These are phyloP conservation scores for Singerocomus rubriflavus DNA, from an alignment of 1,284 basidiomycete species.

Conservation along the genomic window DNA sequence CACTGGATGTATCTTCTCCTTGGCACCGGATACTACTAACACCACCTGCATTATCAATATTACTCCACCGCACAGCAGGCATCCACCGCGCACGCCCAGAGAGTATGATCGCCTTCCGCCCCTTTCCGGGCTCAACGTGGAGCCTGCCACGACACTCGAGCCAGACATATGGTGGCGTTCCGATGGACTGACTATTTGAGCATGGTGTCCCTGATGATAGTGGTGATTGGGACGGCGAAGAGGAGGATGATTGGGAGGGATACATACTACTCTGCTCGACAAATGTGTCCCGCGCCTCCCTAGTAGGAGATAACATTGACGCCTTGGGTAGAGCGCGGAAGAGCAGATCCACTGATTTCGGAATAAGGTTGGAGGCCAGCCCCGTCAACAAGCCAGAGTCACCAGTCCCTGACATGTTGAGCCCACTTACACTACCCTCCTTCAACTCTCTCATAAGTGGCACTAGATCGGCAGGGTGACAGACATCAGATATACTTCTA, in stretches of 20 bases:
- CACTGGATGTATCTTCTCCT: not conserved
- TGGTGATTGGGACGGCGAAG: conserved; percentile 4
- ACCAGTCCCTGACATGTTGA: conserved; percentile 10
- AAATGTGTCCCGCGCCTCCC: not conserved
- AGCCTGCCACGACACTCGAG: conserved; percentile 83
- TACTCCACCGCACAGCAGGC: conserved; percentile 61
- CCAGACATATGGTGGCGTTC: conserved; percentile 70
- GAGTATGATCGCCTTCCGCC: conserved; percentile 84
- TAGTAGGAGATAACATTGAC: not conserved
- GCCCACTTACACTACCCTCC: conserved; percentile 55
- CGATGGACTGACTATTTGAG: not conserved
- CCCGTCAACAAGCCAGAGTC: conserved; percentile 16
- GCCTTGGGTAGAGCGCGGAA: conserved; percentile 70
- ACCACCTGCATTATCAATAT: conserved; percentile 49
- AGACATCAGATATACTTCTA: conserved; percentile 72
- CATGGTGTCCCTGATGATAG: not conserved
- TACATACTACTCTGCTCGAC: not conserved
- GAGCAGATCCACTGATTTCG: conserved; percentile 65
- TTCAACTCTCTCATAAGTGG: conserved; percentile 93
- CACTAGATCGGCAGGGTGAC: conserved; percentile 87
- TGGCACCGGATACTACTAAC: conserved; percentile 24
- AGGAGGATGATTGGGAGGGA: not conserved
- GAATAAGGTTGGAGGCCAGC: conserved; percentile 6
- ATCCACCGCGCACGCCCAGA: conserved; percentile 72
- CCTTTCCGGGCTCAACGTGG: conserved; percentile 86